These are phyloP conservation scores for Chrysosporium keratinophilum DNA, from an alignment of 2,329 filamentous ascomycete genomes.

Conservation along the genomic window DNA sequence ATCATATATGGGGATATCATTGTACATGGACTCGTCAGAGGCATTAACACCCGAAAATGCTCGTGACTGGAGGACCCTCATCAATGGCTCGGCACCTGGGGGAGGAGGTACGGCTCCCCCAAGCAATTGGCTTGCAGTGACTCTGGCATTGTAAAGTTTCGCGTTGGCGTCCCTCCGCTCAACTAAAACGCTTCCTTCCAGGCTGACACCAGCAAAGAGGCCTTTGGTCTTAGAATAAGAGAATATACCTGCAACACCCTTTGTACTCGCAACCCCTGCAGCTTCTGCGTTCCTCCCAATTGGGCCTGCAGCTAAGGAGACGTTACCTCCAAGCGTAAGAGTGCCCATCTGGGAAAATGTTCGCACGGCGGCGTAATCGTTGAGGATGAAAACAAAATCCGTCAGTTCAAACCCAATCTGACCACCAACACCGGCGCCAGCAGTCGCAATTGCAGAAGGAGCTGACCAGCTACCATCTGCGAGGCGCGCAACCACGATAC, in stretches of 20 bases:
- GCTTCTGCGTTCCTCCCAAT: constrained; percentile 93
- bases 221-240: constrained; percentile 98
- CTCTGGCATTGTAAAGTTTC: constrained; percentile 78
- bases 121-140: constrained; percentile 73
- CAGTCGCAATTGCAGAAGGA: constrained; percentile 41
- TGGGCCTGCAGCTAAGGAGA: constrained; percentile 87
- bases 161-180: constrained; percentile 95
- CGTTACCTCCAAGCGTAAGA: constrained; percentile 88
- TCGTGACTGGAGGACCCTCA: constrained; percentile 73
- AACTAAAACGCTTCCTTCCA: constrained; percentile 87
- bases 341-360: constrained; percentile 89
- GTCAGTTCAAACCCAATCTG: constrained; percentile 44
- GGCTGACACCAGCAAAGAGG: constrained; percentile 84
- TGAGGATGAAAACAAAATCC: constrained; percentile 92
- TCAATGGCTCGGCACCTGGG: constrained; percentile 69
- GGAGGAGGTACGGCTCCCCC: constrained; percentile 68
- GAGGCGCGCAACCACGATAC: constrained; percentile 41
- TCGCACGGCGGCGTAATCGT: constrained; percentile 78
- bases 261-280: constrained; percentile 82
- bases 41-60: constrained; percentile 61
- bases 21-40: constrained; percentile 66
- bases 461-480: constrained; percentile 42
- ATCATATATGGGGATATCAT: constrained; percentile 84
- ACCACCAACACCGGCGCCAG: constrained; percentile 41
- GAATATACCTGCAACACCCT: constrained; percentile 83